A percentile compares a stretch with the other conserved stretches of the same genome.
These are phyloP conservation scores for Centrapalus pauciflorus DNA, from an alignment of 129 eudicot genomes.

Conservation along the genomic window DNA sequence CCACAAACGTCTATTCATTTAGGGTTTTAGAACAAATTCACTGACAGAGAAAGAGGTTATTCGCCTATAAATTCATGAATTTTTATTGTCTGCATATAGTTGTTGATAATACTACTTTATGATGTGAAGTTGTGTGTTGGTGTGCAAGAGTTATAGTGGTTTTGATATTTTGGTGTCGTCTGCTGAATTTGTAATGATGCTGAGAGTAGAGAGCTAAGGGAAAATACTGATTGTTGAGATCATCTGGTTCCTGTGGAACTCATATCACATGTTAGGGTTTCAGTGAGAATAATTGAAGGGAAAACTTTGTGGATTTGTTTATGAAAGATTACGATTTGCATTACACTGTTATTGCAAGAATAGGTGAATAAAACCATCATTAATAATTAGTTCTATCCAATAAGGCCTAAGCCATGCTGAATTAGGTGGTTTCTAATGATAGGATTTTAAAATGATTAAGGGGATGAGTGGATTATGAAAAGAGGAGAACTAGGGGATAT, in stretches of 20 bases:
- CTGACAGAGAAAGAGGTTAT: neutral
- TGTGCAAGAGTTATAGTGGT: slow-evolving; percentile 6
- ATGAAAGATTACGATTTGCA: neutral
- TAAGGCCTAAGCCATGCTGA: neutral
- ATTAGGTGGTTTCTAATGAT: no score
- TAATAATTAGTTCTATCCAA: neutral
- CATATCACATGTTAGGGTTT: neutral
- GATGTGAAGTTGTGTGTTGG: neutral
- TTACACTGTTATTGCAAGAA: neutral
- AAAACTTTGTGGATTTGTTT: neutral
- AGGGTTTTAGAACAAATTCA: slow-evolving; percentile 2
- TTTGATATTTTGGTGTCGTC: neutral
- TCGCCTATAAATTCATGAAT: neutral
- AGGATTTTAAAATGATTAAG: no score
- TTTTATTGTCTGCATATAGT: neutral
- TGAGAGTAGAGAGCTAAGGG: neutral
- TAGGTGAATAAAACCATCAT: neutral
- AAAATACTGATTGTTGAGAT: neutral
- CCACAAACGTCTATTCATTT: neutral
- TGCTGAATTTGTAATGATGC: neutral
- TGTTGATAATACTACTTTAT: neutral
- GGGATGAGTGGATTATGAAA: no score
- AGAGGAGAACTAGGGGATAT: no score
- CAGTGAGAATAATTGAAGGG: neutral
- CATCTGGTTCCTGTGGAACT: neutral